Evolutionary conservation across 2,329 filamentous ascomycete species (phyloP), one percentile per base, ranked within the genome.

Genomic region (Eutypella sp.): DNA sequence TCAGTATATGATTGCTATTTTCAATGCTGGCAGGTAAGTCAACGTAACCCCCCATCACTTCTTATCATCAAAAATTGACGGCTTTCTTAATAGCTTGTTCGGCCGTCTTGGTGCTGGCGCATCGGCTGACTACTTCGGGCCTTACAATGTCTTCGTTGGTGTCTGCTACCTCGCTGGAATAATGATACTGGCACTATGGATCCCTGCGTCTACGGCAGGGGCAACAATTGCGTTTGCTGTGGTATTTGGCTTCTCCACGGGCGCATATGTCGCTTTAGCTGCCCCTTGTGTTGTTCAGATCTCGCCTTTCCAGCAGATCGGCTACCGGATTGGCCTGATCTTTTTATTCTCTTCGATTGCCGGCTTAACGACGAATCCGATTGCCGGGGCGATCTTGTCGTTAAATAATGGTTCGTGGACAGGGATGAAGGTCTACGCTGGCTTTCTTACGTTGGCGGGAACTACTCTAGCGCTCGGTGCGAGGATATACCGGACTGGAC

Each of bases 281-380:
- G 51, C 54, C 16, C 52, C 55, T 20, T 47, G 57, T 11, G 47
- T 60, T n/a, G 53, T 54, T 2, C 74, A 81, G 49, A 76, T 81
- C 45, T 74, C 71, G 0, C 73, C 77, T 36, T 65, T 78, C 40
- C 63, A 68, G 2, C 68, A 78, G 54, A 72, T 81, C 11, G 79
- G 78, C 1, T 67, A 76, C 3, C 67, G 78, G 8, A 74, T 70
- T 2, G 78, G 78, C 0, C 69, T 70, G 0, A 67, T 73, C 42
- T 80, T 78, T 56, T 71, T 70, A 10, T 60, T 75, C n/a, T 64
- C 75, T 16, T 68, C 70, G 16, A 60, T 81, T 29, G 74, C 71
- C 0, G 75, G 73, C 8, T 57, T 81, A 29, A 70, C 72, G 5
- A 70, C 74, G 2, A 71, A 63, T 33, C 75, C 75, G 0, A 75